These are phyloP conservation scores for Diutina mesorugosa DNA, from an alignment of 1,139 yeast genomes.

Conservation along the genomic window DNA sequence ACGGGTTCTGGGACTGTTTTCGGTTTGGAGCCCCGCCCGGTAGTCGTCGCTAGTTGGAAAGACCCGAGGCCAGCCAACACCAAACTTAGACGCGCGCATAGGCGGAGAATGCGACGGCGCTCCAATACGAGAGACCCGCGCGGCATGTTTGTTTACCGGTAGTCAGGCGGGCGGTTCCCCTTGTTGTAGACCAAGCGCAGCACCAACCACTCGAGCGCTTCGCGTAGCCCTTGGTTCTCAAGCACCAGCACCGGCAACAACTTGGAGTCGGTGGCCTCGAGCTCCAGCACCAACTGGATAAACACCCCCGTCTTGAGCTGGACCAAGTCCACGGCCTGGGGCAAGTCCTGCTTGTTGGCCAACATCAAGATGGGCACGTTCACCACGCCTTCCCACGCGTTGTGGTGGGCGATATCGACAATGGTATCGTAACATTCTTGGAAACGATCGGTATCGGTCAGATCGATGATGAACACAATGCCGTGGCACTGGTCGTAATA, in stretches of 20 bases:
- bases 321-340: conserved; percentile 60
- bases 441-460: conserved; percentile 71
- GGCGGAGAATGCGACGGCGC: background rate
- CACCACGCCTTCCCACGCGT: conserved; percentile 29
- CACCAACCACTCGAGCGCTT: conserved; percentile 82
- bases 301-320: conserved; percentile 69
- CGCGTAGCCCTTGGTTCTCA: conserved; percentile 75
- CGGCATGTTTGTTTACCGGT: conserved; percentile 8
- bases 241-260: conserved; percentile 83
- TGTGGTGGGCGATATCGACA: conserved; percentile 28
- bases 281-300: conserved; percentile 64
- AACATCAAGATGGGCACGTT: conserved; percentile 79
- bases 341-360: conserved; percentile 90
- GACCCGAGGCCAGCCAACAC: no score
- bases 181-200: conserved; percentile 70
- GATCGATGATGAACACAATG: conserved; percentile 82
- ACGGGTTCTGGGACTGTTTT: background rate
- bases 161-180: conserved; percentile 54
- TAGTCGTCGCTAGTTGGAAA: no score
- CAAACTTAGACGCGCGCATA: background rate
- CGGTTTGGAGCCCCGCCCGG: no score
- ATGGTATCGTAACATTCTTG: conserved; percentile 70
- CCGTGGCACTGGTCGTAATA: conserved; percentile 85
- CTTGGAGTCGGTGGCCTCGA: conserved; percentile 84
- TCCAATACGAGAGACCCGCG: background rate